These are phyloP conservation scores for Colletotrichum sp. DNA, from an alignment of 2,329 filamentous ascomycete species.

Conservation along the genomic window DNA sequence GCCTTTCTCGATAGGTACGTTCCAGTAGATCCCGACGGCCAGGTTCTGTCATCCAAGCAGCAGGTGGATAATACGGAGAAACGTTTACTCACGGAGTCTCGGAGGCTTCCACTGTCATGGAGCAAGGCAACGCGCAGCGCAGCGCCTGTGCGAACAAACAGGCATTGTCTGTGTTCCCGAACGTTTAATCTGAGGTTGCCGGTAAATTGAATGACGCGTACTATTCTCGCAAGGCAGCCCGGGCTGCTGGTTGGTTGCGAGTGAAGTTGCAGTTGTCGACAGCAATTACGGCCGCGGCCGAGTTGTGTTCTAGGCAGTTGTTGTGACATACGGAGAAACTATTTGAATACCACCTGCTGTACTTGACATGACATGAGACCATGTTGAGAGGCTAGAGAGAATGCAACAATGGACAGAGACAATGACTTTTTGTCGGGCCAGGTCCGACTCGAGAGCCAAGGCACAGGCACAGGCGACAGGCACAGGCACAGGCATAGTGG, in stretches of 20 bases:
- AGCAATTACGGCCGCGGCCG: background rate
- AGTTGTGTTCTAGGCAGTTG: background rate
- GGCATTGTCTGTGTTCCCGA: background rate
- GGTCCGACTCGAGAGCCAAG: background rate
- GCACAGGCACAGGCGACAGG: background rate
- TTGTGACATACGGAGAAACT: background rate
- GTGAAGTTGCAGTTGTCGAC: background rate
- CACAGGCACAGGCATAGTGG: background rate
- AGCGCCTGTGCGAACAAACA: background rate
- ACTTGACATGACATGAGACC: background rate
- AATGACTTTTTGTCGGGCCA: background rate
- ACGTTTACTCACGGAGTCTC: background rate
- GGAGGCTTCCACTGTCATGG: background rate
- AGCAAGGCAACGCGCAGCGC: background rate
- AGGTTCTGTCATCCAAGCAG: background rate
- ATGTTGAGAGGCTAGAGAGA: background rate
- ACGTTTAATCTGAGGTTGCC: background rate
- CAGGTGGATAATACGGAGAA: background rate
- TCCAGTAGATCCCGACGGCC: background rate
- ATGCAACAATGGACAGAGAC: background rate
- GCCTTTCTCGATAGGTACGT: background rate
- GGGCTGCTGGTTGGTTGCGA: background rate
- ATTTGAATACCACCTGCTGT: background rate
- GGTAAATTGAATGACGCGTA: constrained; percentile 5
- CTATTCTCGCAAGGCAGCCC: background rate